Percentiles rank a stretch among this genome's conserved stretches.
These are phyloP conservation scores for Lachnellula arida DNA, from an alignment of 2,329 filamentous ascomycete species.

Conservation along the genomic window DNA sequence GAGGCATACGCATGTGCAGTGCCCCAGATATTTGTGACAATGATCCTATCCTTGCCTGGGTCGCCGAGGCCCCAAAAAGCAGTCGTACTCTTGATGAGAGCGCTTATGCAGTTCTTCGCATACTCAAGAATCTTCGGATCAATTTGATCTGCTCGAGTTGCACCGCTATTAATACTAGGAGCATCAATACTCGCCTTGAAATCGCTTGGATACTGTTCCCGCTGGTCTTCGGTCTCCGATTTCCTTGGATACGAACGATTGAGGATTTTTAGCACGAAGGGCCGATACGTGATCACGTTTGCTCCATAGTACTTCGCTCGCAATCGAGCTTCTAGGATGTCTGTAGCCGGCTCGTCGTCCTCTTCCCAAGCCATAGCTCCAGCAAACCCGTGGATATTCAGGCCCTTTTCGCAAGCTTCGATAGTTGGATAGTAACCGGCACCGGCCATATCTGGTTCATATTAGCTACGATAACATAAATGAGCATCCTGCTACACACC, in stretches of 20 bases:
- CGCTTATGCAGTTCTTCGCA: slow-evolving; percentile 49
- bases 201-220: slow-evolving; percentile 18
- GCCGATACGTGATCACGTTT: slow-evolving; percentile 81
- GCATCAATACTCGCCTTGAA: slow-evolving; percentile 23
- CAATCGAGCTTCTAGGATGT: slow-evolving; percentile 79
- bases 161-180: slow-evolving; percentile 36
- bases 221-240: slow-evolving; percentile 15
- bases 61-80: slow-evolving; percentile 63
- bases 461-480: not conserved
- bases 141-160: slow-evolving; percentile 34
- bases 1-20: slow-evolving; percentile 87
- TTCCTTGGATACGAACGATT: slow-evolving; percentile 29
- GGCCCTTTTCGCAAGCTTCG: slow-evolving; percentile 40
- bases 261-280: slow-evolving; percentile 59
- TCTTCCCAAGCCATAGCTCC: slow-evolving; percentile 47
- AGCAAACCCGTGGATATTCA: slow-evolving; percentile 42
- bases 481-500: not conserved
- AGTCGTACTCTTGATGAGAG: slow-evolving; percentile 77
- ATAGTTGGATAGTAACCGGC: slow-evolving; percentile 40
- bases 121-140: slow-evolving; percentile 46
- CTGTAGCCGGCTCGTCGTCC: slow-evolving; percentile 61
- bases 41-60: slow-evolving; percentile 55
- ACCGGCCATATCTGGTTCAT: not conserved
- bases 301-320: slow-evolving; percentile 95
- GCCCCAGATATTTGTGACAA: slow-evolving; percentile 94